Evolutionary conservation across 768 basidiomycete genomes (phyloP).

Genomic region (Suillus variegatus): DNA sequence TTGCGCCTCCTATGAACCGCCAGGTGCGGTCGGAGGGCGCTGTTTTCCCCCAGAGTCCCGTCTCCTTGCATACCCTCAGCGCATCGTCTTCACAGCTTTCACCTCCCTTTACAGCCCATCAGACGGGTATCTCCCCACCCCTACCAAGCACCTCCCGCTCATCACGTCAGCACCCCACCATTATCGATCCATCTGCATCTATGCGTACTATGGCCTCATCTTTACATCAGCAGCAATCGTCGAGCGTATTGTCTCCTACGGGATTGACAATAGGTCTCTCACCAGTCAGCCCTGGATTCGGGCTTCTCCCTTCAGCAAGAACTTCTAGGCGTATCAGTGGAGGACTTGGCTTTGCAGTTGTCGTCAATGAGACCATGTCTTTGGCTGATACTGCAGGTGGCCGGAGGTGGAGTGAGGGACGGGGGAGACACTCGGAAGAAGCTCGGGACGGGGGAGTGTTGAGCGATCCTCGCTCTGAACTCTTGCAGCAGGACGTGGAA

Average conservation of each 20-base stretch:
- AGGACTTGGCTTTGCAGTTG: conserved; percentile 30
- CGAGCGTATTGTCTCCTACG: conserved; percentile 13
- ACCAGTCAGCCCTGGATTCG: conserved; percentile 76
- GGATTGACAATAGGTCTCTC: conserved; percentile 79
- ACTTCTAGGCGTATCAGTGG: conserved; percentile 40
- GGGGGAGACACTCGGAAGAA: conserved; percentile 14
- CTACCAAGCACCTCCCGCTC: conserved; percentile 3
- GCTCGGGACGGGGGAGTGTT: conserved; percentile 11
- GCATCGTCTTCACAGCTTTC: not conserved
- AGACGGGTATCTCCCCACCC: not conserved
- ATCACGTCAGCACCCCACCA: conserved; percentile 2
- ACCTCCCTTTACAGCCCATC: conserved; percentile 1
- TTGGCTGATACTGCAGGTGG: conserved; percentile 14
- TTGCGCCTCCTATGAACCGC: conserved; percentile 17
- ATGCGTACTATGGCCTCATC: conserved; percentile 5
- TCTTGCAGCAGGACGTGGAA: conserved; percentile 14
- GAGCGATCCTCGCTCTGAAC: conserved; percentile 6
- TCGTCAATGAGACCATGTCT: conserved; percentile 23
- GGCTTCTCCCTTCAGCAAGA: conserved; percentile 58
- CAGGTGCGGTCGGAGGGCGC: conserved; percentile 13
- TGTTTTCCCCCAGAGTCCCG: conserved; percentile 1
- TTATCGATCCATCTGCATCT: not conserved
- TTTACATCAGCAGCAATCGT: conserved; percentile 7
- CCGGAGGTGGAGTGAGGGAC: conserved; percentile 52
- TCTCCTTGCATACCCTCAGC: conserved; percentile 11